Base-by-base conservation (phyloP, 352 stramenopile species). In the Pythium scleroteichum region DNA sequence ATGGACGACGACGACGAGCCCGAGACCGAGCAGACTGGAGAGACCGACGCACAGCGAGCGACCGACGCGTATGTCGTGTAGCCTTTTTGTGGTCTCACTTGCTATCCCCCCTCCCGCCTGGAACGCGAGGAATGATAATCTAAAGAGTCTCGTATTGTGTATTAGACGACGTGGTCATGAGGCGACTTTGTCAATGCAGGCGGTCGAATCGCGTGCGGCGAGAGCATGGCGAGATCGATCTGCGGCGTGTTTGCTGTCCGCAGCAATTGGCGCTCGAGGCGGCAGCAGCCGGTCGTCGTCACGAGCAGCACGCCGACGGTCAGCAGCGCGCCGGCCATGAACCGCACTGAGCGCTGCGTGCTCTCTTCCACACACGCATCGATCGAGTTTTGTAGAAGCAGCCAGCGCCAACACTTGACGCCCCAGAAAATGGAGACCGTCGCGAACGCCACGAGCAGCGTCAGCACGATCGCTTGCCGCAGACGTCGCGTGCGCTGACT, bases 251-350 rank as follows among this genome's bases (percentile, higher is more conserved):
- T 51, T n/a, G 61, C 60, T 5, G 64, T 60, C 1, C 64, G 58
- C 17, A 87, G 49, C 39, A 88, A 68, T 17, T 87, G 76, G 53
- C 75, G 67, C 51, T 88, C 79, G 16, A 85, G 51, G 9, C 79
- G 76, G 49, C 79, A 88, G 62, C 79, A 88, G 26, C 73, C 62
- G 24, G 77, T 87, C 9, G 71, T 68, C 2, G 69, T 58, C 6
- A 88, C 42, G 10, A 88, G 40, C 27, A 73, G 41, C 27, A 49
- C 56, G 33, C 73, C 75, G 16, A 78, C 48, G 4, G 67, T 53
- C 27, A 84, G 57, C 32, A 87, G 53, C 52, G 76, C 53, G 1
- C 39, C 66, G 8, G 75, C 66, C 51, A 69, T 50, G 19, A 60
- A 33, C 32, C 67, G 46, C 20, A 66, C 59, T 10, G 19, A 29